Base-by-base conservation (phyloP, 2,329 filamentous ascomycete genomes). In the Xylariaceae sp. region DNA sequence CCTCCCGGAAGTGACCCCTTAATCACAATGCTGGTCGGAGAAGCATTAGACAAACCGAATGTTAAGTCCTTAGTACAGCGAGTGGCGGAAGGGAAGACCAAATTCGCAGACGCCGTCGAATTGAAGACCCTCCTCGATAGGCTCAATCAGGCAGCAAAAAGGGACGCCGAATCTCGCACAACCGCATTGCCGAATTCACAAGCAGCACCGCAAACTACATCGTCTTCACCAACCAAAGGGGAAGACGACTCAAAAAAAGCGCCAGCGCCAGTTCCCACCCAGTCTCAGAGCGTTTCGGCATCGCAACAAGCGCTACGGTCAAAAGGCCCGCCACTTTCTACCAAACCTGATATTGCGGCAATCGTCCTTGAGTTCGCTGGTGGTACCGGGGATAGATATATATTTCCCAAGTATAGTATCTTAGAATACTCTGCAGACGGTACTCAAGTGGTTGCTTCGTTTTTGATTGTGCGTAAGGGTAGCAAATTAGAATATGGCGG, bases 391-490 rank as follows among this genome's bases (percentile, higher is more conserved):
- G 88, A 92, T 67, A 81, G 88, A 22, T 92, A 88, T 66, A 72
- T 89, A 45, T 92, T 94, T 59, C 89, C 89, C 2, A 88, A 85
- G 61, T 86, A 88, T 66, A 88, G 85, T 68, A 86, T 92, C 32
- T 69, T 92, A 47, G 88, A 94, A 66, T 85, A 83, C 64, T 65
- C 74, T 34, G 26, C 46, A 9, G 70, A 74, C 3, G 80, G 80
- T 2, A 80, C 82, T 47, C 78, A 84, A 53, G 79, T 88, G 1
- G 79, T 90, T 41, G 85, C 85, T 2, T 92, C 87, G 1, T 94
- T 92, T 65, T 74, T 94, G 10, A 83, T 92, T 55, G 86, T 89
- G 5, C 84, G 87, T 46, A 86, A 86, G 67, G 87, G 85, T 29
- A 85, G 83, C 61, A 76, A 74, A n/a, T 80, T 82, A 1, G 84